Conservation (phyloP, 768 basidiomycete species). For the Lentinula boryana region DNA sequence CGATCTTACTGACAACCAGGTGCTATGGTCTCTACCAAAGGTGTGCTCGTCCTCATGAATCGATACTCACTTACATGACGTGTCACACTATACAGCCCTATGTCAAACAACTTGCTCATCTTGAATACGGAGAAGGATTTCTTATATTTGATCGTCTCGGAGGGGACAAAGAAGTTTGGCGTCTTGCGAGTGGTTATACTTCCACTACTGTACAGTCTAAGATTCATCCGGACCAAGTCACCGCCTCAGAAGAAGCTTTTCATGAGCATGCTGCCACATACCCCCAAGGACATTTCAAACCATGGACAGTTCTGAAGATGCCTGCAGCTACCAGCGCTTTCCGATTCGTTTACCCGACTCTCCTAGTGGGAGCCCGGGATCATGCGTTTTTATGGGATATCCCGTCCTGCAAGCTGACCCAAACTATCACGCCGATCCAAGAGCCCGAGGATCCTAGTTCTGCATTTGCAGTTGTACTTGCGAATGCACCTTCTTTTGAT, state of each 20-base stretch:
- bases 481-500: background rate
- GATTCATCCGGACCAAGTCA: conserved; percentile 22
- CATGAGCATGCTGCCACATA: conserved; percentile 4
- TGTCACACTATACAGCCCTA: conserved; percentile 27
- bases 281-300: conserved; percentile 47
- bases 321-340: conserved; percentile 47
- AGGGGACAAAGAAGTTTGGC: conserved; percentile 68
- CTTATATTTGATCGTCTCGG: conserved; percentile 61
- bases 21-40: conserved; percentile 59
- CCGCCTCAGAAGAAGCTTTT: conserved; percentile 6
- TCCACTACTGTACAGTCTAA: conserved; percentile 12
- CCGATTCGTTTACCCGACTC: conserved; percentile 61
- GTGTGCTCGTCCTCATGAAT: conserved; percentile 25
- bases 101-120: conserved; percentile 55
- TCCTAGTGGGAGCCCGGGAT: conserved; percentile 41
- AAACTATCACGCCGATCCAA: conserved; percentile 40
- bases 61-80: background rate
- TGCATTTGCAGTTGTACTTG: background rate
- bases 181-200: conserved; percentile 29
- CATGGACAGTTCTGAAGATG: conserved; percentile 52
- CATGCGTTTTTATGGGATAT: conserved; percentile 62
- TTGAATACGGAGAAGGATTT: conserved; percentile 69
- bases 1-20: conserved; percentile 39
- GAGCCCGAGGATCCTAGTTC: background rate
- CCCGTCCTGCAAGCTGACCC: conserved; percentile 38